These are phyloP conservation scores for Cryptosporidium felis DNA, from an alignment of 169 alveolate genomes.

Conservation along the genomic window DNA sequence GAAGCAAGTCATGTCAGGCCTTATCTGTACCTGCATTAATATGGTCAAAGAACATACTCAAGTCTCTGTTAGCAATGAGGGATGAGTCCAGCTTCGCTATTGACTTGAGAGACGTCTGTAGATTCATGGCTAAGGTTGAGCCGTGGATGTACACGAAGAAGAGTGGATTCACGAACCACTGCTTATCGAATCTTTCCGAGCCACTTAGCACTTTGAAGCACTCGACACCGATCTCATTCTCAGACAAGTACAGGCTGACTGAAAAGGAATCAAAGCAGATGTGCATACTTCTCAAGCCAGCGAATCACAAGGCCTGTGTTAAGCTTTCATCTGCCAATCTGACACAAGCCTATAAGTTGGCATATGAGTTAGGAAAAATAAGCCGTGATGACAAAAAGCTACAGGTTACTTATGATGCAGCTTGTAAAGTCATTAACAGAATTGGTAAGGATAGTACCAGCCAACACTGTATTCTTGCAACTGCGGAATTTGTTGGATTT, in stretches of 20 bases:
- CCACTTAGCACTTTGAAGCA: conserved; percentile 11
- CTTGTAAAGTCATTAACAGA: conserved; percentile 19
- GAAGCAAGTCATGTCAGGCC: conserved; percentile 53
- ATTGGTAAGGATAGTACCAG: conserved; percentile 36
- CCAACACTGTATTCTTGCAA: conserved; percentile 49
- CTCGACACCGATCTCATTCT: conserved; percentile 13
- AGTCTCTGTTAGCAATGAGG: background rate
- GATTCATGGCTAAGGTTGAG: conserved; percentile 10
- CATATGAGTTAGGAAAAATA: conserved; percentile 35
- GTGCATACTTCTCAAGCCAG: conserved; percentile 52
- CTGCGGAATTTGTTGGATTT: conserved; percentile 60
- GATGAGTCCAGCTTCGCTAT: conserved; percentile 55
- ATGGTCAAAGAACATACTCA: conserved; percentile 35
- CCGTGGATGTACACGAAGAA: conserved; percentile 55
- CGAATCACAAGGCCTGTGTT: conserved; percentile 38
- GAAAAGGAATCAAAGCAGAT: conserved; percentile 47
- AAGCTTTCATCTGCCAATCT: conserved; percentile 34
- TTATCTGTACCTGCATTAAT: conserved; percentile 36
- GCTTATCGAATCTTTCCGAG: conserved; percentile 10
- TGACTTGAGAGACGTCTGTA: conserved; percentile 58
- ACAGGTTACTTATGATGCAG: conserved; percentile 51
- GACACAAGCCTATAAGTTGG: conserved; percentile 33
- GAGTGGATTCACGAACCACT: conserved; percentile 29
- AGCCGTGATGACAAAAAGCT: background rate
- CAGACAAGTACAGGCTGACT: conserved; percentile 29